A percentile compares a stretch with the other conserved stretches of the same genome.
Conservation (phyloP, 257 asterid species). For the Gentiana straminea region DNA sequence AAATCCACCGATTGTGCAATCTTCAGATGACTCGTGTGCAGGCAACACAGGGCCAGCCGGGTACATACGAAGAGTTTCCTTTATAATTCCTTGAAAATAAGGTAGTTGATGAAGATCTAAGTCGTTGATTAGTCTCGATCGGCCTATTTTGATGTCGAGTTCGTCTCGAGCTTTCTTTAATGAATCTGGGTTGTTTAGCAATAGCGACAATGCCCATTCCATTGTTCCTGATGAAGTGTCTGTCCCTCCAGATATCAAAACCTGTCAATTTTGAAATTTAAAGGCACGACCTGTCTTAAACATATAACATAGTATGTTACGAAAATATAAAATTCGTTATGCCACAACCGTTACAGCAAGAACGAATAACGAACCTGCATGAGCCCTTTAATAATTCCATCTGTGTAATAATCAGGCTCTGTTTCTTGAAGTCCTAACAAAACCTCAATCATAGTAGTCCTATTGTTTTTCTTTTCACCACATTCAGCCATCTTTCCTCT, state of each 20-base stretch:
- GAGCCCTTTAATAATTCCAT: conserved; percentile 17
- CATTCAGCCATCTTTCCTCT: conserved; percentile 16
- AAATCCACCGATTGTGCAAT: conserved; percentile 48
- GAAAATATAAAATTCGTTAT: too few relatives aligned
- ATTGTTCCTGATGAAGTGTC: conserved; percentile 56
- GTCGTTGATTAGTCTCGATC: conserved; percentile 29
- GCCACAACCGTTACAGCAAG: too few relatives aligned
- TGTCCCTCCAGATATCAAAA: conserved; percentile 43
- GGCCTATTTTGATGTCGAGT: conserved; percentile 30
- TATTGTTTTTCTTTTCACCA: conserved; percentile 17
- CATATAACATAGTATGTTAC: too few relatives aligned
- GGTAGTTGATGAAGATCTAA: conserved; percentile 33
- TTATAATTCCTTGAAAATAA: conserved; percentile 35
- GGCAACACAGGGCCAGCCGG: conserved; percentile 58
- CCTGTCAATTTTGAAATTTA: conserved; percentile 15
- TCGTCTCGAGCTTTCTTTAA: conserved; percentile 40
- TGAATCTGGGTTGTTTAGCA: conserved; percentile 40
- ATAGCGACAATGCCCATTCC: conserved; percentile 51
- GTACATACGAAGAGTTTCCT: conserved; percentile 52
- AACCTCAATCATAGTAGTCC: conserved; percentile 13
- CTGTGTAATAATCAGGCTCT: conserved; percentile 23
- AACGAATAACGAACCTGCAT: conserved; percentile 14
- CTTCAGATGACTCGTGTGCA: conserved; percentile 65
- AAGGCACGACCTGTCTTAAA: too few relatives aligned
- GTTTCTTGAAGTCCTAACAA: conserved; percentile 14